phyloP scores from a whole-genome alignment of 768 basidiomycete genomes.

The Kondoa malvinella region DNA sequence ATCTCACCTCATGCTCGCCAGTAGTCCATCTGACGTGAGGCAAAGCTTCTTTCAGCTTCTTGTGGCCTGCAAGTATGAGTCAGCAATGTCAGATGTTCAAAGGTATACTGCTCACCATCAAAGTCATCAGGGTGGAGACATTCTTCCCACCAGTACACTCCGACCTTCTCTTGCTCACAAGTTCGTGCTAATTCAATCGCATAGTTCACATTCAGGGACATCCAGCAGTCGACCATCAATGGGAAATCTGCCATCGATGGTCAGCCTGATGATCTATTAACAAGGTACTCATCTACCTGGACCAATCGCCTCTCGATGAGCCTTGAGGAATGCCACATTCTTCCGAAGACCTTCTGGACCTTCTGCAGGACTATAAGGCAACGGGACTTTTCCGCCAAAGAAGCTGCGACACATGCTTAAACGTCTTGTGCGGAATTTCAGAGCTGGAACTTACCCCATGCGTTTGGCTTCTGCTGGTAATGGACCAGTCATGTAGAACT shows the following conservation, averaged over 20 bases:
- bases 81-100: conserved; percentile 7
- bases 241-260: conserved; percentile 34
- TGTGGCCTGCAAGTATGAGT: conserved; percentile 9
- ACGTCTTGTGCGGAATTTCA: too few species aligned
- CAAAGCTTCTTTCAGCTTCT: conserved; percentile 30
- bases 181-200: conserved; percentile 30
- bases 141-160: conserved; percentile 36
- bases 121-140: conserved; percentile 34
- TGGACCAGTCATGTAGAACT: conserved; percentile 34
- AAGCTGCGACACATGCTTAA: too few species aligned
- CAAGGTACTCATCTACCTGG: too few species aligned
- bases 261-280: conserved; percentile 9
- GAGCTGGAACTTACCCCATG: conserved; percentile 31
- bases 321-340: conserved; percentile 32
- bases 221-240: conserved; percentile 34
- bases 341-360: conserved; percentile 32
- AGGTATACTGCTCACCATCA: conserved; percentile 28
- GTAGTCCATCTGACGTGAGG: conserved; percentile 34
- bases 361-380: conserved; percentile 33
- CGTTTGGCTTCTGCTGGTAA: conserved; percentile 30
- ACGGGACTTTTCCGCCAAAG: conserved; percentile 32
- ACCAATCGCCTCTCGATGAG: conserved; percentile 30
- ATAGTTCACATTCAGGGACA: conserved; percentile 27
- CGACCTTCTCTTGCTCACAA: conserved; percentile 31
- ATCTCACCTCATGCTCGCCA: conserved; percentile 36